Evolutionary conservation across 352 stramenopile genomes (phyloP), one percentile per base, ranked within the genome.

Genomic region (Globisporangium alternatum): DNA sequence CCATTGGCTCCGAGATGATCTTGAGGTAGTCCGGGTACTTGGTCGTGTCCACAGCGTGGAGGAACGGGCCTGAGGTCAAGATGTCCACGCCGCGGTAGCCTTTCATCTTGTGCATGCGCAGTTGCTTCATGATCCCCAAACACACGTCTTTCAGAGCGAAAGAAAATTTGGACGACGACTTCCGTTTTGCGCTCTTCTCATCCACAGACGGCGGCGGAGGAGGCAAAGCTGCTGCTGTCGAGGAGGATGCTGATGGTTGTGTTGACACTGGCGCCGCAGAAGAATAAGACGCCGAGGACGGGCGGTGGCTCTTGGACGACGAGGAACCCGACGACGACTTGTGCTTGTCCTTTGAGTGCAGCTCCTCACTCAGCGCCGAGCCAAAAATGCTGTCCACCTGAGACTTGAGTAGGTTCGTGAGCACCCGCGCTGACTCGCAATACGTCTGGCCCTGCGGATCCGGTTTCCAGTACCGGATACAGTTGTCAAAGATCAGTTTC

Each of bases 401-500:
- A 3, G 64, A 67, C 56, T 89, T 81, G 35, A 95, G 67, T 13
- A 91, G 45, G 31, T 67, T 60, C 19, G 85, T 56, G 48, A 95
- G 63, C 39, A 69, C 80, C 52, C 86, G 85, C 1, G 84, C 87
- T 7, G 84, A 93, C 8, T 89, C 81, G 43, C 83, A 93, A 45
- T 95, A 95, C 7, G 83, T 79, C 44, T 88, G 79, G 2, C 87
- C 87, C n/a, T 91, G 78, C 7, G 83, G 78, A 62, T 93, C 83
- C 15, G 66, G 67, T 44, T 80, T 86, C 87, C 87, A 95, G 66
- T 95, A 95, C 12, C 68, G 72, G 58, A 94, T 80, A 54, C 87
- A 95, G 56, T 95, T 95, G 64, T 93, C 85, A 66, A 95, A 95
- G 2, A 94, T 82, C n/a, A 93, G 66, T 57, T 88, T 80, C 53